phyloP scores from a whole-genome alignment of 495 filamentous ascomycete species.

The Aspergillus ostianus region DNA sequence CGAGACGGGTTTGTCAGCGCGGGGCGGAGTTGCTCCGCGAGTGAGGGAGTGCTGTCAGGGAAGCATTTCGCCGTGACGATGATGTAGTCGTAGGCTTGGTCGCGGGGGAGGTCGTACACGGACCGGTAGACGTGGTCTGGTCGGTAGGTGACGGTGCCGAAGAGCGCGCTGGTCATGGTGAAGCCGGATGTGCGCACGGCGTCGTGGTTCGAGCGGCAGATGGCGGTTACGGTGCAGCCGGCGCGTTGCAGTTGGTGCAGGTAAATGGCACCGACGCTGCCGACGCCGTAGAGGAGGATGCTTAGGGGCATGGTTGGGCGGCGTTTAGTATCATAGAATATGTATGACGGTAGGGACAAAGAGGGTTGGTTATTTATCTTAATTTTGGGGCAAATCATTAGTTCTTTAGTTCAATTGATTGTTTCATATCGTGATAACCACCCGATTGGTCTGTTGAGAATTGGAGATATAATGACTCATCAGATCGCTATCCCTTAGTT shows the following conservation, averaged over 20 bases:
- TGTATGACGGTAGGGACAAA: not conserved
- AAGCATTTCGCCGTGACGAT: constrained; percentile 36
- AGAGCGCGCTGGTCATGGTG: constrained; percentile 43
- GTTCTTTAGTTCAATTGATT: no score
- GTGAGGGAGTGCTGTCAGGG: constrained; percentile 38
- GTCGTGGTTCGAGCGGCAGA: constrained; percentile 55
- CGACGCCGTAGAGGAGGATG: constrained; percentile 48
- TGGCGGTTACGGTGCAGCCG: constrained; percentile 38
- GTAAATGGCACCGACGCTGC: constrained; percentile 48
- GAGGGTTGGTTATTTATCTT: not conserved
- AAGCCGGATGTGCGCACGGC: constrained; percentile 46
- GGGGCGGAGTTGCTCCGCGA: constrained; percentile 38
- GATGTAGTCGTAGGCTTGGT: constrained; percentile 47
- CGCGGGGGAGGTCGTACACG: constrained; percentile 30
- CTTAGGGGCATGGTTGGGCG: not conserved
- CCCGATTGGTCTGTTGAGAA: no score
- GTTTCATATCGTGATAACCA: no score
- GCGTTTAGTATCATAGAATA: not conserved
- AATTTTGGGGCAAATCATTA: not conserved
- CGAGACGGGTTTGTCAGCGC: constrained; percentile 26
- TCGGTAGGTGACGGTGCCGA: constrained; percentile 36
- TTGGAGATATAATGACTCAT: no score
- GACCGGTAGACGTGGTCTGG: constrained; percentile 39
- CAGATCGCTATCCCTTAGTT: no score
- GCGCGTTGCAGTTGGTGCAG: constrained; percentile 44